Base-by-base conservation (phyloP, 164 flowering plant species). In the Tinospora cordifolia region DNA sequence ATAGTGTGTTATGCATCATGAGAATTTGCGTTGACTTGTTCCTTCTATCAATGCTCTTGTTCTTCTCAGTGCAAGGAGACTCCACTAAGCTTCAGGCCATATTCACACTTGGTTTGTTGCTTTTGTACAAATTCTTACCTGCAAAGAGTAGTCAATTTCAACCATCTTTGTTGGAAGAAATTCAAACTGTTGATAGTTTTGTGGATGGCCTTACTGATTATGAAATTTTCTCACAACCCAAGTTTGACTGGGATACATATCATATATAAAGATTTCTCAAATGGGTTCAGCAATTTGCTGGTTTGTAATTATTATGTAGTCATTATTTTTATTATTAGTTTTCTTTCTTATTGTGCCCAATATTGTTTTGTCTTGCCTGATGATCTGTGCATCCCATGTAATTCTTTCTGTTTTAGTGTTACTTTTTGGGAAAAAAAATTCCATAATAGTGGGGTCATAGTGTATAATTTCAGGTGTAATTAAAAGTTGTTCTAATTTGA, bases 41-140 rank as follows among this genome's bases (percentile, higher is more conserved):
- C 79, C 94, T 95, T 60, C 69, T 92, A n/a, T 84, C 90, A 0
- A 95, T 95, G 99, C 91, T 95, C 14, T 66, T 92, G 77, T 95
- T 84, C 85, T 95, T 95, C 76, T 85, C 94, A 1, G 89, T 92
- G 47, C 86, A 83, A 58, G 99, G 99, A 10, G 99, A 95, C 77
- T 83, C 96, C 58, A 86, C 87, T 25, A 95, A 89, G 89, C 84
- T 95, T 76, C 91, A 95, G 80, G 99, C 98, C 36, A 90, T 95
- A 71, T 88, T 90, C 75, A 92, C 94, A 12, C 90, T 90, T 54
- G 91, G 88, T 26, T 62, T 90, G 81, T 73, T 89, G 22, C 78
- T 92, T 24, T 69, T 87, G 81, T 95, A 90, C 78, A 95, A 90
- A 69, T 65, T 95, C 73, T 81, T 92, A 83, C 99, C 99, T 68